A percentile compares a stretch with the other conserved stretches of the same genome.
These are phyloP conservation scores for Solanum ossicruentum DNA, from an alignment of 257 asterid species.

Conservation along the genomic window DNA sequence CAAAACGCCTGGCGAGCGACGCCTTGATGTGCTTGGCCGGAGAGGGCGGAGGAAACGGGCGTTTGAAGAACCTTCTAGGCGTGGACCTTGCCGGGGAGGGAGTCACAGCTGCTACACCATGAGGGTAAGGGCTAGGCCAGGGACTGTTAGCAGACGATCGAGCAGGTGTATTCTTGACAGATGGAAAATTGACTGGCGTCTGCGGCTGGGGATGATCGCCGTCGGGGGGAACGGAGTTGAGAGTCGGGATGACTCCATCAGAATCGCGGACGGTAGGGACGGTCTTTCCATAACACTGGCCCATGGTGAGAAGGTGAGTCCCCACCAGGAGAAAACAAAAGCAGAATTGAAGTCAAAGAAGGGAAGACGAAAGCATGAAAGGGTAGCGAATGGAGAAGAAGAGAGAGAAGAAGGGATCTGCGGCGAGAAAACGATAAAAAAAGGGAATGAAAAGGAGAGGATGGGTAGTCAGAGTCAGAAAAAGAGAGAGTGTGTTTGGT, in stretches of 20 bases:
- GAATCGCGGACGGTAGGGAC: conserved; percentile 51
- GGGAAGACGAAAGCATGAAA: not conserved
- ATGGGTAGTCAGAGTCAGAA: not conserved
- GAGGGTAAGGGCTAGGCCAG: conserved; percentile 83
- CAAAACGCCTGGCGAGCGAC: conserved; percentile 59
- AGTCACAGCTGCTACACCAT: conserved; percentile 43
- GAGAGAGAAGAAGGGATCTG: not conserved
- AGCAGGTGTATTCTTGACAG: conserved; percentile 52
- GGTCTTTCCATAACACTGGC: conserved; percentile 87
- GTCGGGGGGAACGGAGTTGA: conserved; percentile 4
- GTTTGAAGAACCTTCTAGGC: conserved; percentile 67
- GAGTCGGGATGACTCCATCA: conserved; percentile 9
- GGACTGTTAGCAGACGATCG: conserved; percentile 74
- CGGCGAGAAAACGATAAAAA: not conserved
- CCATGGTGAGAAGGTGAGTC: conserved; percentile 27
- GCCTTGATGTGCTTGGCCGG: conserved; percentile 98
- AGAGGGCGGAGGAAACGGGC: conserved; percentile 90
- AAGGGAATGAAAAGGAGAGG: conserved; percentile 5
- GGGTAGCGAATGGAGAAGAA: conserved; percentile 5
- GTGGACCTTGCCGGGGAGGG: conserved; percentile 92
- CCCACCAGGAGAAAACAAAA: not conserved
- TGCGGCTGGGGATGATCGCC: conserved; percentile 21
- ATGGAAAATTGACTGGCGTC: conserved; percentile 20
- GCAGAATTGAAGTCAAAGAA: not conserved
- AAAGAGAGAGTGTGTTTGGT: not conserved